Base-by-base conservation (phyloP, 2,329 filamentous ascomycete species). In the Penicillium sp. region DNA sequence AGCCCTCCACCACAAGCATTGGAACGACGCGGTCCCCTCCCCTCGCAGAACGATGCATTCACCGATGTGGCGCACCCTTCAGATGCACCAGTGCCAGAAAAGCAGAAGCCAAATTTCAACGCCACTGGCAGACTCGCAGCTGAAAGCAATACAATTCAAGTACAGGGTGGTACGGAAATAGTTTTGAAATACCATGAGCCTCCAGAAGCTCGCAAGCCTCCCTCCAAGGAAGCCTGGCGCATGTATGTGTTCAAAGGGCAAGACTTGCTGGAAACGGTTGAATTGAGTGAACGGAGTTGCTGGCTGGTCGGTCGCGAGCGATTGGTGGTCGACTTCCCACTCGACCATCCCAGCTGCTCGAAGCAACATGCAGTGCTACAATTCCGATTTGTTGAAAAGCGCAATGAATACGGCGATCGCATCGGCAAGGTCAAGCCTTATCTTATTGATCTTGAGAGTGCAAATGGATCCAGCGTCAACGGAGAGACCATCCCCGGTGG, bases 111-210 rank as follows among this genome's bases (percentile, higher is more conserved):
- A 41, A 99, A 97, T 75, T 96, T 89, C 75, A 85, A 84, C 21
- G 85, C 82, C 35, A 92, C 92, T 0, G 94, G 94, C 29, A 81
- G 89, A 8, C 82, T 99, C 19, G 94, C 94, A 3, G 91, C 92
- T 45, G 92, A 91, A 63, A 92, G 92, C 51, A 97, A 99, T 73
- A 86, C 86, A 8, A 86, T 95, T 62, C 85, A 85, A 21, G 71
- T 75, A 10, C 66, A 68, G 38, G 74, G 73, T 68, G 91, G 90
- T 57, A 83, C 84, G 23, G 87, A 50, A 40, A 63, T 96, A 54
- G 86, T 91, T 3, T 84, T 99, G 47, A 97, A 97, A 79, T 99
- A 99, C 75, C 90, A 97, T 77, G 94, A 99, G 76, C 94, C 94
- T 1, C 80, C 91, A 12, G 94, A 99, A 78, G 91, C 93, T 50